Evolutionary conservation across 176 grass and related monocot species (phyloP).

Genomic region (maize (Zea mays)): Zm-B73-REFERENCE-NAM-5.0 NC_050102.1:29696501-29697000

Average conservation of each 20-base stretch:
- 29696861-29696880: slow-evolving; percentile 95
- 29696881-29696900: slow-evolving; percentile 98
- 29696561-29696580: too few relatives aligned
- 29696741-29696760: slow-evolving; percentile 99
- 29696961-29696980: slow-evolving; percentile 44
- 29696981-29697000: background rate
- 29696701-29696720: too few relatives aligned
- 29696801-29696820: slow-evolving; percentile 27
- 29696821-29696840: slow-evolving; percentile 31
- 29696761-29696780: slow-evolving; percentile 56
- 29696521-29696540: too few relatives aligned
- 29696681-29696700: too few relatives aligned
- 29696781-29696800: slow-evolving; percentile 22
- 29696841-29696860: slow-evolving; percentile 17
- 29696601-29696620: too few relatives aligned
- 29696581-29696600: too few relatives aligned
- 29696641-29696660: too few relatives aligned
- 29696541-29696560: too few relatives aligned
- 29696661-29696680: too few relatives aligned
- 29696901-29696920: slow-evolving; percentile 99
- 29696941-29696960: slow-evolving; percentile 95
- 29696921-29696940: slow-evolving; percentile 96
- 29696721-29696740: slow-evolving; percentile 74
- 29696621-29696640: too few relatives aligned
- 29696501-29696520: too few relatives aligned